Percentiles rank a stretch among this genome's conserved stretches.
Evolutionary conservation across 2,329 filamentous ascomycete genomes (phyloP).

Genomic region (Trichoderma koningii): DNA sequence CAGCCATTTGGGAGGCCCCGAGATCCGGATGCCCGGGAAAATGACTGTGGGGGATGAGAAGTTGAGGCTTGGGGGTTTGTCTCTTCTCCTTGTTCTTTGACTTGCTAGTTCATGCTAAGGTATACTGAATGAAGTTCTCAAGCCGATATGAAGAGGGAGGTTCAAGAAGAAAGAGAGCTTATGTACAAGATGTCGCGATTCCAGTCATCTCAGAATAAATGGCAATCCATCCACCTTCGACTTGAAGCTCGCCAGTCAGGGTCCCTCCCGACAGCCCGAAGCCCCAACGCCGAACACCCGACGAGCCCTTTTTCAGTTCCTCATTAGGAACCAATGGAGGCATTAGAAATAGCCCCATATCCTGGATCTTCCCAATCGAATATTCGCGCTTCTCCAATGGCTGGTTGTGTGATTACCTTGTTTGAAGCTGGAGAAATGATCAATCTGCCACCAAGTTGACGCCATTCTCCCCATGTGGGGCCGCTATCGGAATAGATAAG

Average conservation of each 20-base stretch:
- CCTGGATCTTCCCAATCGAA: not conserved
- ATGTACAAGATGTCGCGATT: not conserved
- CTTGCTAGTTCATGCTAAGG: not conserved
- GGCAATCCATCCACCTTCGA: not conserved
- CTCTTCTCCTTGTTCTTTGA: no score
- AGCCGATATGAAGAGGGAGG: no score
- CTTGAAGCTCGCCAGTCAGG: not conserved
- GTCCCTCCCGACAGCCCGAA: constrained; percentile 42
- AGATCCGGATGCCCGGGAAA: constrained; percentile 18
- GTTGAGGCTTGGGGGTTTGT: not conserved
- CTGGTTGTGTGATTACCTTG: not conserved
- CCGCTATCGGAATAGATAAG: constrained; percentile 18
- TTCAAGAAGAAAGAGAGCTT: not conserved
- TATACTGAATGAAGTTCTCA: no score
- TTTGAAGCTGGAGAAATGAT: constrained; percentile 12
- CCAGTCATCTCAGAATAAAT: not conserved
- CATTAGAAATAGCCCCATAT: no score
- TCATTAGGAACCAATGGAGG: no score
- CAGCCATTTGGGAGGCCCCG: constrained; percentile 6
- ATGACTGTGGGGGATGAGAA: not conserved
- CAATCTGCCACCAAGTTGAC: constrained; percentile 27
- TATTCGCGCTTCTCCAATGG: not conserved
- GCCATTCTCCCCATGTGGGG: constrained; percentile 20
- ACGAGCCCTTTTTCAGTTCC: constrained; percentile 30
- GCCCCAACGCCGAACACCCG: constrained; percentile 56